Evolutionary conservation across 129 eudicot species (phyloP), one percentile per base, ranked within the genome.

Genomic region (Chrysanthemum makinoi): DNA sequence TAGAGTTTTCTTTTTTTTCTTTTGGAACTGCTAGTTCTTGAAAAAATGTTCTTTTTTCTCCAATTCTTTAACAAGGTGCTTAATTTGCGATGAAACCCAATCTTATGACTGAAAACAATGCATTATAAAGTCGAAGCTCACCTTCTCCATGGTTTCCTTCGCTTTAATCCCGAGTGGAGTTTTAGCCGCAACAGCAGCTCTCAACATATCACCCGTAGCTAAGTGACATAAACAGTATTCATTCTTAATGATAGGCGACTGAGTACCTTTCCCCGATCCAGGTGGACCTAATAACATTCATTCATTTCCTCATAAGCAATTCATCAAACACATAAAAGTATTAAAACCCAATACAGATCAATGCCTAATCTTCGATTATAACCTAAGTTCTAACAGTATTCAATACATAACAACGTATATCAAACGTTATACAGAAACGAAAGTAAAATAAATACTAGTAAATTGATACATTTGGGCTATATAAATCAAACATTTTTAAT

Each of bases 231-330:
- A 76, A 76, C 97, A 90, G 72, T 87, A 90, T 59, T 90, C 95
- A 75, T 90, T 95, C 86, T 90, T 87, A 58, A 90, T 81, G 54
- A 90, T 75, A 15, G 97, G 95, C 2, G 97, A 90, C 68, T 90
- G 96, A 46, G 94, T 90, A 24, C 96, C 96, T 72, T 89, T 87
- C n/a, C 96, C 96, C 7, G 97, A 87, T 68, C 97, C 97, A 66
- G 97, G 97, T 16, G 97, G 97, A 72, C 97, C 97, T 90, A 50
- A 33, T 33, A 88, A 51, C 73, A 75, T 80, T 75, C 73, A 75
- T 80, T 75, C 39, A 70, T 19, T 4, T 33, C 39, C 39, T 33
- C 39, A 33, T 33, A 33, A 33, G 48, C 61, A 50, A n/a, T 68
- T 68, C 28, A 48, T 50, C 72, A 68, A 50, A 50, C 22, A 67